phyloP scores from a whole-genome alignment of 2,329 filamentous ascomycete genomes.

The Scytalidium lignicola region DNA sequence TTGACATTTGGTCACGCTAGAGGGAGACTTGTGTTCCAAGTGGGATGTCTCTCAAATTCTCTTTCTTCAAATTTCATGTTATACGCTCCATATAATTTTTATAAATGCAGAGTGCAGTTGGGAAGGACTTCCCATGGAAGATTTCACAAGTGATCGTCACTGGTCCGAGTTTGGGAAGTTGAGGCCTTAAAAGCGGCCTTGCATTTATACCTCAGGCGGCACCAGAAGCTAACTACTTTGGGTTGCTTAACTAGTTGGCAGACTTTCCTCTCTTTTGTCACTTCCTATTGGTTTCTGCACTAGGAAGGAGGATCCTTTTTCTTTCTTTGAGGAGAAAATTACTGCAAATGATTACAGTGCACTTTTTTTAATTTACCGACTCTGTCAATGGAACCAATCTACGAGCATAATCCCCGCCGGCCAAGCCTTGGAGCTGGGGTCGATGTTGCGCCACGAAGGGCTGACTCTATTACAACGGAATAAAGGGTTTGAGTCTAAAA shows the following conservation, averaged over 20 bases:
- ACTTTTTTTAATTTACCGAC: no score
- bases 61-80: neutral
- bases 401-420: neutral
- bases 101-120: neutral
- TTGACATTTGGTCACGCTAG: conserved; percentile 63
- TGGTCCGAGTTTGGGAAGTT: neutral
- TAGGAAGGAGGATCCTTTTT: neutral
- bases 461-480: no score
- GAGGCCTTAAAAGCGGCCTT: neutral
- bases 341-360: no score
- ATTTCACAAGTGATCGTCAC: conserved; percentile 1
- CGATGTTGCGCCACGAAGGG: no score
- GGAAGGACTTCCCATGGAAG: neutral
- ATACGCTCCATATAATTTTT: neutral
- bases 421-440: no score
- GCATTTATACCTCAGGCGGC: neutral
- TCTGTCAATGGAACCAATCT: neutral
- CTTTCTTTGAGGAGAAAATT: no score
- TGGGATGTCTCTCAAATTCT: neutral
- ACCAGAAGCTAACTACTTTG: neutral
- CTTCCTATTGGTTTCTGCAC: neutral
- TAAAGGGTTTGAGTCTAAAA: no score
- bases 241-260: neutral
- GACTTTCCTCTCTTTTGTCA: neutral
- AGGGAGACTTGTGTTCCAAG: neutral